Conservation (phyloP, 345 rosid genomes). For the Gossypium stocksii region DNA sequence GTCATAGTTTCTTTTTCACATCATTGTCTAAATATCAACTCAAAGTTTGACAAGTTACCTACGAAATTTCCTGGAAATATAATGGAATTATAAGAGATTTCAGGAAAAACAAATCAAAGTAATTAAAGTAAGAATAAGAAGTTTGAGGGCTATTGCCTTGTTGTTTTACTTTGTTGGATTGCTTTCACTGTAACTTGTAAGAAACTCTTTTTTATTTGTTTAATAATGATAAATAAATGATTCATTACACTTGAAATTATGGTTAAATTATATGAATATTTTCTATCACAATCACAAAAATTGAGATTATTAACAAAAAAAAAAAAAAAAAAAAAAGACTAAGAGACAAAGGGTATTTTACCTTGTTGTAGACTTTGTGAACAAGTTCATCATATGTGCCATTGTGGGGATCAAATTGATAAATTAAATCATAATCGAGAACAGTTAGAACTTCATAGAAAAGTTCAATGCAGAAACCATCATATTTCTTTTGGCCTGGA, state of each 20-base stretch:
- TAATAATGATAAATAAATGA: neutral
- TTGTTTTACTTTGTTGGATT: too few relatives aligned
- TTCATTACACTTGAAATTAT: neutral
- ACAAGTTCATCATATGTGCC: constrained; percentile 44
- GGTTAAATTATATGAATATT: neutral
- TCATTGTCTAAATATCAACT: neutral
- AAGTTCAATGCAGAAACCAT: constrained; percentile 52
- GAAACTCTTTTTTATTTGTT: too few relatives aligned
- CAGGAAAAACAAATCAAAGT: neutral
- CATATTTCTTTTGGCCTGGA: constrained; percentile 12
- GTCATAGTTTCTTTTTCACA: neutral
- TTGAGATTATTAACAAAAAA: neutral
- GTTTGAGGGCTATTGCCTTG: too few relatives aligned
- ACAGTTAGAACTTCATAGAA: constrained; percentile 19
- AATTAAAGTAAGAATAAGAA: too few relatives aligned
- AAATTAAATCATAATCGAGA: constrained; percentile 25
- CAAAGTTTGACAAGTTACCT: neutral
- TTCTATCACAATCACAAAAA: neutral
- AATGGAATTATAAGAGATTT: neutral
- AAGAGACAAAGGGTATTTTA: constrained; percentile 17
- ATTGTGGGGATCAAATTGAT: constrained; percentile 18
- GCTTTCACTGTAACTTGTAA: too few relatives aligned
- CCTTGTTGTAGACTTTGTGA: constrained; percentile 38
- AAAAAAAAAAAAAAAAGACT: neutral
- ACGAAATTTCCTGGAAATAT: neutral